phyloP scores from a whole-genome alignment of 1,139 yeast species.

The Pichia sp. region DNA sequence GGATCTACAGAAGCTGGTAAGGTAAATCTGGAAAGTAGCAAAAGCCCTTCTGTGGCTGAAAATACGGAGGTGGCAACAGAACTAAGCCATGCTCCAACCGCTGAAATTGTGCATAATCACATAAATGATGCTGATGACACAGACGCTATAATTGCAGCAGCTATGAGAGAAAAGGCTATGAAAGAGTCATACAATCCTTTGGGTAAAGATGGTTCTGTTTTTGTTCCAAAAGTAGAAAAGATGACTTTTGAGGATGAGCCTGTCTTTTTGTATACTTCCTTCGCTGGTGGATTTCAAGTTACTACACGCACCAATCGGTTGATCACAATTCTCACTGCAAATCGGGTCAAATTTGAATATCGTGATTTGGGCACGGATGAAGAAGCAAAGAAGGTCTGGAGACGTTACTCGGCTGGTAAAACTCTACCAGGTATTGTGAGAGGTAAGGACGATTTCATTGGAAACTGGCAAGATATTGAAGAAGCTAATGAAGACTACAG shows the following conservation, averaged over 20 bases:
- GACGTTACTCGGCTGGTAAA: slow-evolving; percentile 68
- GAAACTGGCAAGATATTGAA: slow-evolving; percentile 74
- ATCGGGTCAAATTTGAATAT: slow-evolving; percentile 61
- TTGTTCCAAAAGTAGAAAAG: slow-evolving; percentile 31
- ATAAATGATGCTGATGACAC: slow-evolving; percentile 20
- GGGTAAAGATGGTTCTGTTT: slow-evolving; percentile 28
- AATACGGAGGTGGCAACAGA: not conserved
- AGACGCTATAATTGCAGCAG: slow-evolving; percentile 25
- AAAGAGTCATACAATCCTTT: slow-evolving; percentile 19
- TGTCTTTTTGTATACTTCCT: slow-evolving; percentile 74
- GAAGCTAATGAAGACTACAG: slow-evolving; percentile 84
- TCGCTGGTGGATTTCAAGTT: slow-evolving; percentile 86
- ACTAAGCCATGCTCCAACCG: slow-evolving; percentile 7
- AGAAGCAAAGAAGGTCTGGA: slow-evolving; percentile 83
- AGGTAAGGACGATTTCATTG: slow-evolving; percentile 80
- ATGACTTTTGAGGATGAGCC: slow-evolving; percentile 46
- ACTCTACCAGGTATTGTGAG: slow-evolving; percentile 87
- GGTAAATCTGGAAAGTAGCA: not conserved
- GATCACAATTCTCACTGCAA: slow-evolving; percentile 70
- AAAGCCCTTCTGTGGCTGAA: not conserved
- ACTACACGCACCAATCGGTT: slow-evolving; percentile 77
- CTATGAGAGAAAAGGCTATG: slow-evolving; percentile 22
- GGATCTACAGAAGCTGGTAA: slow-evolving; percentile 7
- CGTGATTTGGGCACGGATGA: slow-evolving; percentile 87
- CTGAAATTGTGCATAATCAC: not conserved